Evolutionary conservation across 306 rosid species (phyloP), one percentile per base, ranked within the genome.

Genomic region (Potentilla sterilis): DNA sequence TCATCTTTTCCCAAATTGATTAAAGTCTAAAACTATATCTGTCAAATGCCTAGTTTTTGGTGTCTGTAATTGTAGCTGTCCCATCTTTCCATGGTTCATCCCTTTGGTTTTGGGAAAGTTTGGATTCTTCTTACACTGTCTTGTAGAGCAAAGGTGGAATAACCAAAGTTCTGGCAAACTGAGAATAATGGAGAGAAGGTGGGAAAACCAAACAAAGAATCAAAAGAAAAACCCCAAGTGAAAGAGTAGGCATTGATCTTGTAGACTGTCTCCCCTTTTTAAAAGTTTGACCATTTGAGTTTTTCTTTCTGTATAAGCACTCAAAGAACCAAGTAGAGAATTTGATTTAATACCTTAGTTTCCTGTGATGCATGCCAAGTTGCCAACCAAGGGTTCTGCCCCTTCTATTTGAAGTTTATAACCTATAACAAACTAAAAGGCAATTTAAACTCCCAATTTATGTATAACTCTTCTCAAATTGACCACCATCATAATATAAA

Each of bases 31-130:
- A 16, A 35, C 43, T 58, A 42, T 9, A 9, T 42, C 24, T 6
- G 43, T 1, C 32, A 43, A 42, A 43, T 74, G 57, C 44, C 58
- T 59, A 44, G 46, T 59, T 59, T 59, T 41, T 74, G 19, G 57
- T 59, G 77, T 40, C 57, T 16, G 58, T 43, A 32, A 1, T 61
- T 59, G n/a, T 74, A 64, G 69, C 69, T 43, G 13, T 28, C 57
- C 32, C 4, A 18, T 38, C 11, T 73, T 64, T 41, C 51, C 66
- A 13, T 54, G 34, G 21, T 72, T 14, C 54, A 19, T 72, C 18
- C 18, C 42, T 58, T 11, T 74, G 34, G 9, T 58, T 61, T 74
- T 19, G 34, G 58, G 24, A 73, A 28, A 10, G n/a, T 61, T 18
- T 14, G 43, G 69, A 73, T 28, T 74, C 57, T 65, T 43, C 43